Conservation (phyloP, 2,329 filamentous ascomycete species). For the Colletotrichum simmondsii region DNA sequence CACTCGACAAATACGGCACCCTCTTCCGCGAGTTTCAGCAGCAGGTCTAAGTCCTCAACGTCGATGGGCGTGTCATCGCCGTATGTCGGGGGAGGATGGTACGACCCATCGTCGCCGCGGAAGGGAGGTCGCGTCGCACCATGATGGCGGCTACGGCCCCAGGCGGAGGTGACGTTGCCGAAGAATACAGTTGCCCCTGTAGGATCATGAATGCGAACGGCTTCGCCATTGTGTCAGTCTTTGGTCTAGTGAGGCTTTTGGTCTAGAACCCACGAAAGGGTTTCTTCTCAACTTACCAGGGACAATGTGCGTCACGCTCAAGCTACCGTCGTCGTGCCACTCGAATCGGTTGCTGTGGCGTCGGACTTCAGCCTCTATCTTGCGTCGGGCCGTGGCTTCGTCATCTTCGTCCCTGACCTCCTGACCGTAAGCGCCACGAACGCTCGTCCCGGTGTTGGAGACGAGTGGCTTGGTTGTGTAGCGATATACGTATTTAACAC, state of each 20-base stretch:
- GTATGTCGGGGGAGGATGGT: conserved; percentile 45
- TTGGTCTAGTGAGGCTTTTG: no score
- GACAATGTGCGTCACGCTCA: conserved; percentile 46
- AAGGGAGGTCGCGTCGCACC: conserved; percentile 45
- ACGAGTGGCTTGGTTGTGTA: conserved; percentile 40
- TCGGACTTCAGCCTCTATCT: conserved; percentile 45
- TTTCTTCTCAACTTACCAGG: conserved; percentile 38
- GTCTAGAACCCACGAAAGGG: background rate
- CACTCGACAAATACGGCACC: conserved; percentile 41
- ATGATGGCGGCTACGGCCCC: conserved; percentile 45
- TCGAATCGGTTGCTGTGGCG: conserved; percentile 46
- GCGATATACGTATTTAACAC: conserved; percentile 45
- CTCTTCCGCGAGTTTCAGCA: conserved; percentile 41
- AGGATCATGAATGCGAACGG: conserved; percentile 42
- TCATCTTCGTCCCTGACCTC: conserved; percentile 40
- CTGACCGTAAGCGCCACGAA: conserved; percentile 45
- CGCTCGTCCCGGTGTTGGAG: conserved; percentile 46
- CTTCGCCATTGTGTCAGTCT: conserved; percentile 25
- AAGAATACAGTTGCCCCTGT: conserved; percentile 44
- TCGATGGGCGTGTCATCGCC: conserved; percentile 44
- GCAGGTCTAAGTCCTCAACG: conserved; percentile 42
- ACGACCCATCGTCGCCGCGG: conserved; percentile 45
- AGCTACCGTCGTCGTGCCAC: conserved; percentile 48
- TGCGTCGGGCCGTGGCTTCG: conserved; percentile 36
- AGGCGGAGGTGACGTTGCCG: conserved; percentile 48